Base-by-base conservation (phyloP, 805 yeast genomes). In the Teunomyces pallodes region DNA sequence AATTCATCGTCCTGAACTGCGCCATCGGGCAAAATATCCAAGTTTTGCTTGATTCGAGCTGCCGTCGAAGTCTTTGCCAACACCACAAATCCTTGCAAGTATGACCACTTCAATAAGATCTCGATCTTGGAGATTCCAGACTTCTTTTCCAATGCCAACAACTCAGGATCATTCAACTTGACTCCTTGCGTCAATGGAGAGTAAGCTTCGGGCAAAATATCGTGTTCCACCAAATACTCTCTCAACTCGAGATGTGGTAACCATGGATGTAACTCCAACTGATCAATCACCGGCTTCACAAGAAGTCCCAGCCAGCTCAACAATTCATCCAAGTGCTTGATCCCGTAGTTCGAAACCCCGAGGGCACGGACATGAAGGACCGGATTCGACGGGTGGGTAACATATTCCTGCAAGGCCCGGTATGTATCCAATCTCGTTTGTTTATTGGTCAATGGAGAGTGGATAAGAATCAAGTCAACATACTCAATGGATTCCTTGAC, bases 221-320 rank as follows among this genome's bases (percentile, higher is more conserved):
- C 81, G 48, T 83, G 66, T 12, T 72, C 59, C 29, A 74, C 70
- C 61, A 87, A 82, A 65, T 70, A 86, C 46, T 82, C 77, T 17
- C 86, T 81, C 48, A 89, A 72, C 45, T 83, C 82, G 46, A 74
- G 67, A 56, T 86, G 74, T 69, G 85, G 87, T 58, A 85, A 72
- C 91, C 94, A 87, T 16, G 94, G 96, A 50, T 89, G 87, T 45
- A 88, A 76, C 65, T 88, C 96, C 59, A 89, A 80, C 63, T 90
- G 96, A 64, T 89, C 85, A 36, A 87, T 84, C 0, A 84, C 88
- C 0, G 96, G 70, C 45, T 61, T 59, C 26, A 72, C 64, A 48
- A 55, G 48, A 2, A 54, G 44, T 1, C 62, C 58, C 3, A 76
- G 75, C 85, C 87, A 82, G 2, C 61, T 55, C 38, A 85, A 68